Conservation (phyloP, 2,329 filamentous ascomycete species). For the Leptographium flavum region DNA sequence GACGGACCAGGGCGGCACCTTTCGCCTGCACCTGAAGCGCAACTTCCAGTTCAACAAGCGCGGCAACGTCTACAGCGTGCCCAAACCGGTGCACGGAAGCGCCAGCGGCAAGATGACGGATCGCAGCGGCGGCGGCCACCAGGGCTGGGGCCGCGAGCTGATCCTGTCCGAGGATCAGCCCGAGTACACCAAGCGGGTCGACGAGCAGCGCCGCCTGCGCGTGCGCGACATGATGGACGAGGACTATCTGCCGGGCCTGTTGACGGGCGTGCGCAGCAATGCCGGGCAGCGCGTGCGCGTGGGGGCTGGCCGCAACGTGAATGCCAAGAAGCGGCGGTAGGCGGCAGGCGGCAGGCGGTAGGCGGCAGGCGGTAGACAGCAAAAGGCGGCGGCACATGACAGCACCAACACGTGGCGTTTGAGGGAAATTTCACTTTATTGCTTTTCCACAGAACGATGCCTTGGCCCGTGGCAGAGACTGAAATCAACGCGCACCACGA, state of each 20-base stretch:
- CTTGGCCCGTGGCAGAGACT: too few relatives aligned
- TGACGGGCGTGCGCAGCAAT: slow-evolving; percentile 62
- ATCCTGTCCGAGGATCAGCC: slow-evolving; percentile 93
- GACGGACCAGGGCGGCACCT: slow-evolving; percentile 61
- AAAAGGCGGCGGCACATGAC: not conserved
- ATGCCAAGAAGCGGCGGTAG: slow-evolving; percentile 53
- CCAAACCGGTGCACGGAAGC: slow-evolving; percentile 73
- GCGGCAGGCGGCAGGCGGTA: not conserved
- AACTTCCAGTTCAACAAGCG: slow-evolving; percentile 95
- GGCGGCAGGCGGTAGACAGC: not conserved
- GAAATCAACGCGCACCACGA: too few relatives aligned
- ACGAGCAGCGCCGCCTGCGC: slow-evolving; percentile 49
- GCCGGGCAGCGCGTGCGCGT: slow-evolving; percentile 57
- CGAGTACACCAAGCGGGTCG: slow-evolving; percentile 58
- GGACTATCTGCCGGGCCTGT: slow-evolving; percentile 73
- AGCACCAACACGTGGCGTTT: too few relatives aligned
- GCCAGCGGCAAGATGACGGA: slow-evolving; percentile 60
- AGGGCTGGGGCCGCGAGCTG: slow-evolving; percentile 72
- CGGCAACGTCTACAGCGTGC: slow-evolving; percentile 83
- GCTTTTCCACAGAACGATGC: too few relatives aligned
- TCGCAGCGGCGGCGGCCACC: slow-evolving; percentile 50
- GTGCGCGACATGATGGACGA: slow-evolving; percentile 86
- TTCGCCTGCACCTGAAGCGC: slow-evolving; percentile 76
- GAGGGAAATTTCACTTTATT: too few relatives aligned
- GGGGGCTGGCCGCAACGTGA: slow-evolving; percentile 76